Percentiles rank a stretch among this genome's conserved stretches.
Evolutionary conservation across 768 basidiomycete genomes (phyloP).

Genomic region (Collybiopsis luxurians): DNA sequence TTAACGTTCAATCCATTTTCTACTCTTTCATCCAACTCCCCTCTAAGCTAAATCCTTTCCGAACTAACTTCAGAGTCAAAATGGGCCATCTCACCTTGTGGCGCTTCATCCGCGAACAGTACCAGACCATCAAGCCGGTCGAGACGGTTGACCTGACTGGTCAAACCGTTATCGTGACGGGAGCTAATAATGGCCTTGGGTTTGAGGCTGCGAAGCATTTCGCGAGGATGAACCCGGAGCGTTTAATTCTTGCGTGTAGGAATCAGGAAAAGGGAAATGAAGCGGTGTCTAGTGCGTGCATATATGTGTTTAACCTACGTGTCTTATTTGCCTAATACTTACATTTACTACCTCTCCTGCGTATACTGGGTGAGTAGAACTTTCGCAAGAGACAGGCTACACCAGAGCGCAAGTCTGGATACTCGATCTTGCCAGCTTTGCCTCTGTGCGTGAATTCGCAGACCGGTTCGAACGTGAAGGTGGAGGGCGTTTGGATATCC

Average conservation of each 20-base stretch:
- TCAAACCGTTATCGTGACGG: slow-evolving; percentile 27
- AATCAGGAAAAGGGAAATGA: slow-evolving; percentile 21
- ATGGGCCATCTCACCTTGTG: slow-evolving; percentile 1
- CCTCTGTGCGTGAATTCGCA: slow-evolving; percentile 24
- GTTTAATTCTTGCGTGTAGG: slow-evolving; percentile 24
- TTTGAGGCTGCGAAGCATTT: too few species aligned
- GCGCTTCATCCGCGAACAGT: slow-evolving; percentile 4
- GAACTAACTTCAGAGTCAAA: too few species aligned
- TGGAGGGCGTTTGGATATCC: slow-evolving; percentile 18
- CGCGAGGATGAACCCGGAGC: slow-evolving; percentile 24
- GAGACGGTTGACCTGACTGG: slow-evolving; percentile 22
- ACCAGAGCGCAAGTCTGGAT: slow-evolving; percentile 23
- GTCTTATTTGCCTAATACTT: neutral
- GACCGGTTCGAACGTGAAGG: slow-evolving; percentile 17
- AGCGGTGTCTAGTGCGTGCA: slow-evolving; percentile 18
- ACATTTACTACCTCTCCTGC: neutral
- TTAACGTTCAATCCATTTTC: too few species aligned
- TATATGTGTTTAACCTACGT: too few species aligned
- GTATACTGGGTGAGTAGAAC: too few species aligned
- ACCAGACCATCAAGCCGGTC: slow-evolving; percentile 9
- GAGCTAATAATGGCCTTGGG: slow-evolving; percentile 30
- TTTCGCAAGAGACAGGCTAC: slow-evolving; percentile 20
- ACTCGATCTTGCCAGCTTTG: slow-evolving; percentile 27
- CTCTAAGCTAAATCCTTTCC: too few species aligned
- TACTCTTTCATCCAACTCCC: too few species aligned